Conservation (phyloP, 2,329 filamentous ascomycete genomes). For the Penicillium sp. region DNA sequence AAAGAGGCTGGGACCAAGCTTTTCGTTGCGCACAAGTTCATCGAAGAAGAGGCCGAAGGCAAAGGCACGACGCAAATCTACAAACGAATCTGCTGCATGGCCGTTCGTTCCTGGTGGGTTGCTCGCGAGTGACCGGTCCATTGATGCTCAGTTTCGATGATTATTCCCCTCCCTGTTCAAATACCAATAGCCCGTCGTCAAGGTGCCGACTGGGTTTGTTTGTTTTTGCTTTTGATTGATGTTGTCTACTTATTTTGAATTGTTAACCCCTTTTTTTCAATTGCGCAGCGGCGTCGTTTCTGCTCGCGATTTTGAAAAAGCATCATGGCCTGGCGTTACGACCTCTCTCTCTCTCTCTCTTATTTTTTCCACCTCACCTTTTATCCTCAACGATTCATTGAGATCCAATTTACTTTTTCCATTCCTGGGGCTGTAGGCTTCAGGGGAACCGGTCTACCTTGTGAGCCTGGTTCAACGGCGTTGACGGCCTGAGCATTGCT, state of each 20-base stretch:
- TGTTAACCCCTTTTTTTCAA: neutral
- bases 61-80: conserved; percentile 71
- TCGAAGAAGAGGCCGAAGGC: conserved; percentile 58
- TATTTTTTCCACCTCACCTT: conserved; percentile 1
- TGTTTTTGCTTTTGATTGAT: too few relatives aligned
- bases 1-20: conserved; percentile 61
- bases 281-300: neutral
- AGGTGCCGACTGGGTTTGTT: neutral
- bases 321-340: conserved; percentile 23
- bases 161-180: neutral
- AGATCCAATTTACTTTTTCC: neutral
- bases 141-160: neutral
- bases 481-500: too few relatives aligned
- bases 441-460: too few relatives aligned
- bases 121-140: conserved; percentile 27
- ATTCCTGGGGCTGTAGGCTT: neutral
- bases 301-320: conserved; percentile 14
- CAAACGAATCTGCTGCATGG: conserved; percentile 63
- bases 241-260: too few relatives aligned
- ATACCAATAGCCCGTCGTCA: conserved; percentile 1
- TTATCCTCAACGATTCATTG: conserved; percentile 2
- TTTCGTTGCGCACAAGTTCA: conserved; percentile 63
- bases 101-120: conserved; percentile 52
- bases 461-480: too few relatives aligned
- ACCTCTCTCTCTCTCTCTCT: conserved; percentile 8